A percentile compares a stretch with the other conserved stretches of the same genome.
These are phyloP conservation scores for Dissoconium aciculare DNA, from an alignment of 2,329 filamentous ascomycete species.

Conservation along the genomic window DNA sequence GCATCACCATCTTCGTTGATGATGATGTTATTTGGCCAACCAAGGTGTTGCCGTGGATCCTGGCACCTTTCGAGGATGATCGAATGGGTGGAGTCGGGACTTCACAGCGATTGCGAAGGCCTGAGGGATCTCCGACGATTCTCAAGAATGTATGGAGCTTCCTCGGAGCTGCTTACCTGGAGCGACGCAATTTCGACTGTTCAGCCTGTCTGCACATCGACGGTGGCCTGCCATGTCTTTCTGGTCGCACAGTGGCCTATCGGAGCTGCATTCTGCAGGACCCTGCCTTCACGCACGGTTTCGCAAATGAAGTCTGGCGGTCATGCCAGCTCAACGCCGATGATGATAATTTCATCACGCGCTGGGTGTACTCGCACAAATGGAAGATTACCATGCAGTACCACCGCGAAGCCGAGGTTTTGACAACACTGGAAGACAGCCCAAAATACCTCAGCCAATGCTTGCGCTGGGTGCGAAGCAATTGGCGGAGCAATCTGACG, in stretches of 20 bases:
- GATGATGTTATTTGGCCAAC: constrained; percentile 89
- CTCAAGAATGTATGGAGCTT: constrained; percentile 63
- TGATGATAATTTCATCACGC: constrained; percentile 95
- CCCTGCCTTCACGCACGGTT: constrained; percentile 70
- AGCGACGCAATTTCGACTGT: constrained; percentile 91
- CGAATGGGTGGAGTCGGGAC: constrained; percentile 82
- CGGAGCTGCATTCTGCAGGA: constrained; percentile 76
- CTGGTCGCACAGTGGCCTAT: constrained; percentile 84
- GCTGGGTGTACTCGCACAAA: constrained; percentile 81
- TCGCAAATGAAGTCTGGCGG: constrained; percentile 81
- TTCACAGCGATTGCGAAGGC: constrained; percentile 69
- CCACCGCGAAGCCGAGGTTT: constrained; percentile 74
- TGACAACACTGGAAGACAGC: constrained; percentile 84
- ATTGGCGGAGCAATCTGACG: constrained; percentile 93
- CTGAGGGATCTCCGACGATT: too few species aligned
- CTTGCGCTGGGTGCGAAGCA: constrained; percentile 87
- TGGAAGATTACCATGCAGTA: constrained; percentile 97
- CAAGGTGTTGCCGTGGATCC: constrained; percentile 76
- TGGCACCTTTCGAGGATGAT: constrained; percentile 78
- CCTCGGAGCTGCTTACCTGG: constrained; percentile 80
- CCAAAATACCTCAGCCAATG: constrained; percentile 85
- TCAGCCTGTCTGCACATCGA: constrained; percentile 91
- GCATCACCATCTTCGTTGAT: constrained; percentile 83
- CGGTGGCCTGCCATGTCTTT: constrained; percentile 92
- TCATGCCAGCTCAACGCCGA: constrained; percentile 86